These are phyloP conservation scores for Bacidia rubella DNA, from an alignment of 495 filamentous ascomycete genomes.

Conservation along the genomic window DNA sequence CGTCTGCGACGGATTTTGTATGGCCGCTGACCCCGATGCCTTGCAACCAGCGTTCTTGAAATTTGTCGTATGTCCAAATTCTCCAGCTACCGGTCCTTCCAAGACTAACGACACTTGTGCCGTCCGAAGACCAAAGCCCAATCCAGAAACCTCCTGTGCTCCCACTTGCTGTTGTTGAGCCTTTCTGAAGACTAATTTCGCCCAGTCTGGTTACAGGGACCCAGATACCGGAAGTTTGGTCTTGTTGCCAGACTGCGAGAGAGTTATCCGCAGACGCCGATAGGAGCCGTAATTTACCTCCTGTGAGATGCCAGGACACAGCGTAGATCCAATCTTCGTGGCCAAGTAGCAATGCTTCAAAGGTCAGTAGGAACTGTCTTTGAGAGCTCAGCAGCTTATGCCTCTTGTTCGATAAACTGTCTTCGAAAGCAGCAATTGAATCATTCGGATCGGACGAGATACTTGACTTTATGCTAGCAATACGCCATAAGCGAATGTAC, in stretches of 20 bases:
- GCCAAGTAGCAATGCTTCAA: conserved; percentile 86
- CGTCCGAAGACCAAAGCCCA: conserved; percentile 79
- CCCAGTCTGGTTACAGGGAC: conserved; percentile 70
- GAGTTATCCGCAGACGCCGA: conserved; percentile 93
- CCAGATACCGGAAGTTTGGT: conserved; percentile 77
- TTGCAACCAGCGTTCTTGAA: conserved; percentile 58
- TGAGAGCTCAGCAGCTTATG: conserved; percentile 50
- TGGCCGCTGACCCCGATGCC: conserved; percentile 71
- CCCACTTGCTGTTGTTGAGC: conserved; percentile 87
- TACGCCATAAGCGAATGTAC: conserved; percentile 87
- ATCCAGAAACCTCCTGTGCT: conserved; percentile 95
- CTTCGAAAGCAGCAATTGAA: conserved; percentile 30
- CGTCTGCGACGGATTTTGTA: conserved; percentile 59
- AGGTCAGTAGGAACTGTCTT: conserved; percentile 63
- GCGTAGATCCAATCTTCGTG: conserved; percentile 99
- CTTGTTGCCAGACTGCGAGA: conserved; percentile 79
- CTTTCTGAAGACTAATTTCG: conserved; percentile 86
- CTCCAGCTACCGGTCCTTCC: conserved; percentile 92
- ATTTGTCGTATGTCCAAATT: conserved; percentile 48
- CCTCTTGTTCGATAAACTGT: conserved; percentile 71
- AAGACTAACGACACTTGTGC: conserved; percentile 59
- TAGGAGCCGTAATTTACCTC: conserved; percentile 54
- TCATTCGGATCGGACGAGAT: conserved; percentile 3
- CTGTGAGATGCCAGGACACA: conserved; percentile 52
- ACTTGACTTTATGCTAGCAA: conserved; percentile 47